A percentile compares a stretch with the other conserved stretches of the same genome.
Evolutionary conservation across 257 asterid genomes (phyloP).

Genomic region (Plantago ovata): DNA sequence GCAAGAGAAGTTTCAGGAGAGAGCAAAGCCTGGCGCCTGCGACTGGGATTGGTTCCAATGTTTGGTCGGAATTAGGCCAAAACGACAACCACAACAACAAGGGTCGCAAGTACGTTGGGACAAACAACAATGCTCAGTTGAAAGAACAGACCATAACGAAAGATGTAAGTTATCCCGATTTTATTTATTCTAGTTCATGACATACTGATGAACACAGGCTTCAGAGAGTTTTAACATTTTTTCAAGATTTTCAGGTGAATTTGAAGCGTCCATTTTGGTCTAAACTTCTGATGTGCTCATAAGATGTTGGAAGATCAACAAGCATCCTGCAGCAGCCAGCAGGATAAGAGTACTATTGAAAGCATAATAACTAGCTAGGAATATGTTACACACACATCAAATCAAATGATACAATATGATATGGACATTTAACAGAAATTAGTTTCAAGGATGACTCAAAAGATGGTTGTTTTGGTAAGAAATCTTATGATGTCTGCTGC

Average conservation of each 20-base stretch:
- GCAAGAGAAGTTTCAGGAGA: slow-evolving; percentile 14
- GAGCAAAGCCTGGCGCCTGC: slow-evolving; percentile 18
- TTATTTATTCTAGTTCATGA: not conserved
- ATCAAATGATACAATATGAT: not conserved
- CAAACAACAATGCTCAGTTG: not conserved
- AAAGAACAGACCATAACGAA: slow-evolving; percentile 14
- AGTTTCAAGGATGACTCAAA: not conserved
- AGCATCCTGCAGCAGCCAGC: no score
- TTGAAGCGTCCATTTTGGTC: slow-evolving; percentile 37
- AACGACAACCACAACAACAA: slow-evolving; percentile 9
- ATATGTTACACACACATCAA: no score
- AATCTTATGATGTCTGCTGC: not conserved
- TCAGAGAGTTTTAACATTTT: not conserved
- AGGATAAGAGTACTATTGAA: not conserved
- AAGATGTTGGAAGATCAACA: slow-evolving; percentile 5
- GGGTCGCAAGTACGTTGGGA: slow-evolving; percentile 1
- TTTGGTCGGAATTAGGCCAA: slow-evolving; percentile 34
- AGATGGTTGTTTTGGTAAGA: not conserved
- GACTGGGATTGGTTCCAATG: slow-evolving; percentile 29
- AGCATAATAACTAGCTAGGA: no score
- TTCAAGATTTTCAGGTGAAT: slow-evolving; percentile 23
- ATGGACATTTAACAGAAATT: not conserved
- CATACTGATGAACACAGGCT: not conserved
- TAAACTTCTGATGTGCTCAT: slow-evolving; percentile 31
- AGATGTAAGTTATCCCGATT: slow-evolving; percentile 18